Base-by-base conservation (phyloP, 2,329 filamentous ascomycete species). In the Xylaria hypoxylon region DNA sequence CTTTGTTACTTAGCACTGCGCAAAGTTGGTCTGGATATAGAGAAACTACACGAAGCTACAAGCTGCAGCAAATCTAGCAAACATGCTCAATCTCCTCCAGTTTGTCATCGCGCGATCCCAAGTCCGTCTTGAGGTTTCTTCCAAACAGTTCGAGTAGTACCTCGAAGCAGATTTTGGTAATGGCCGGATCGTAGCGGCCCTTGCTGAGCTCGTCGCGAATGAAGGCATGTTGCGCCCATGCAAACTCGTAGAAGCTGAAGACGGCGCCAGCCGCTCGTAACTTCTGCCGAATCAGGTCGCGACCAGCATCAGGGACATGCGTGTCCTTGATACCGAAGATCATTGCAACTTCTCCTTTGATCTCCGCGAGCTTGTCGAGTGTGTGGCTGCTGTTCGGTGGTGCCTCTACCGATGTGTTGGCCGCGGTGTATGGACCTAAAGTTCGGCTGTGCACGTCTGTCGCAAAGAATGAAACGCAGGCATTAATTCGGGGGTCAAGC, bases 191-290 rank as follows among this genome's bases (percentile, higher is more conserved):
- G 76, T 97, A 97, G 28, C 94, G 86, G n/a, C 94, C 94, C 81
- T 97, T 97, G 79, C 91, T 94, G 65, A 96, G 83, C 82, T 97
- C 94, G 75, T 97, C 94, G 19, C 94, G 86, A 77, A 97, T 96
- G 77, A 97, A 97, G 5, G 94, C 94, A 82, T 97, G 94, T 79
- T 97, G 94, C 3, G 94, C 94, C 89, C 93, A 95, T n/a, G 93
- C 92, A 70, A 92, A 89, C 81, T 97, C 94, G 80, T 96, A 93
- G 78, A 93, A 97, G 76, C 88, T 91, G 75, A 95, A 94, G 10
- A 86, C 84, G 5, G 90, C 86, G 10, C 90, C 91, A 5, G 89
- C 88, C 24, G 93, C 92, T 73, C 94, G 89, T 73, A 97, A 83
- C 68, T 93, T 94, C 77, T 88, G 88, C 65, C 94, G 88, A 77